Evolutionary conservation across 2,329 filamentous ascomycete genomes (phyloP).

Genomic region (Macroventuria anomochaeta): DNA sequence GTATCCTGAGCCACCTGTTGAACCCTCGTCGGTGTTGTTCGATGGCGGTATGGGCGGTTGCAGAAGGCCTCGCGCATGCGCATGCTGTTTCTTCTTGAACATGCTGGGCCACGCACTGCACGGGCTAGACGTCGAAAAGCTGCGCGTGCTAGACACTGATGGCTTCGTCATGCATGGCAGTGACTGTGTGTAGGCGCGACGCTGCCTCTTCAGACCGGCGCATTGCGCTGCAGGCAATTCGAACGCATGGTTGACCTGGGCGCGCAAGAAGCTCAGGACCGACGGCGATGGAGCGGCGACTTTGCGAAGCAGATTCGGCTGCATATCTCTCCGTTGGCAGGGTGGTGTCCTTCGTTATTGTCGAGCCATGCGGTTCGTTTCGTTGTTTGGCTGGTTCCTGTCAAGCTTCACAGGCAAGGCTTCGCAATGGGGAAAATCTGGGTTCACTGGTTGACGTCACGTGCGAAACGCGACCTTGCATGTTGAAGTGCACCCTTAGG

Average conservation of each 20-base stretch:
- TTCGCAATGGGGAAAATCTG: constrained; percentile 15
- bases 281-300: constrained; percentile 45
- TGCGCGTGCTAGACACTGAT: constrained; percentile 6
- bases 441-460: constrained; percentile 37
- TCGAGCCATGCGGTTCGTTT: constrained; percentile 7
- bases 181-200: constrained; percentile 18
- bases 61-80: constrained; percentile 56
- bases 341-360: constrained; percentile 15
- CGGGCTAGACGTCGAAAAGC: constrained; percentile 27
- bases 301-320: constrained; percentile 41
- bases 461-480: constrained; percentile 20
- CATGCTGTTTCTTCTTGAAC: constrained; percentile 39
- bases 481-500: not conserved
- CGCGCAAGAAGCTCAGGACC: constrained; percentile 48
- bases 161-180: not conserved
- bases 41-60: constrained; percentile 63
- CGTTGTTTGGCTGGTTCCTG: constrained; percentile 1
- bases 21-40: constrained; percentile 63
- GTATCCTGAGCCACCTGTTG: constrained; percentile 48
- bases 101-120: constrained; percentile 33
- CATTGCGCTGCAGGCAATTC: constrained; percentile 33
- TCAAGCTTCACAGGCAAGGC: not conserved
- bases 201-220: constrained; percentile 29
- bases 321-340: constrained; percentile 45
- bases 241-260: constrained; percentile 42